Conservation (phyloP, 2,329 filamentous ascomycete species). For the Fusarium tricinctum region DNA sequence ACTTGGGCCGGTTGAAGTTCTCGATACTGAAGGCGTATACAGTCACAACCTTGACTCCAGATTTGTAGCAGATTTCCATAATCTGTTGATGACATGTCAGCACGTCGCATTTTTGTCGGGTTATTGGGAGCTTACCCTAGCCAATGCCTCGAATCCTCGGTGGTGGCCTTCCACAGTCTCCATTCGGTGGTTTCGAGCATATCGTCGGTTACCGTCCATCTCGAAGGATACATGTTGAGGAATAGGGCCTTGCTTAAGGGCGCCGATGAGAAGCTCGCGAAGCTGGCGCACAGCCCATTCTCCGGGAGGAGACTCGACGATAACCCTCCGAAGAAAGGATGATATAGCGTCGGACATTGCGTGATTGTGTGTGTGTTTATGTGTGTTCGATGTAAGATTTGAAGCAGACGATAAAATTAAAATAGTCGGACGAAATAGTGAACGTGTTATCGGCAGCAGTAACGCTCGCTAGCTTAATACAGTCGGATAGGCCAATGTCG, state of each 20-base stretch:
- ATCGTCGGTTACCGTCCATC: constrained; percentile 98
- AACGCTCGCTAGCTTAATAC: constrained; percentile 22
- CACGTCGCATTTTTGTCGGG: not conserved
- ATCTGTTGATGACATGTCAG: constrained; percentile 67
- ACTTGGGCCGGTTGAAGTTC: constrained; percentile 97
- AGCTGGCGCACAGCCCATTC: constrained; percentile 88
- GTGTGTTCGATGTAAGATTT: constrained; percentile 4
- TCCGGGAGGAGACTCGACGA: constrained; percentile 88
- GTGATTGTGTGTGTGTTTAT: constrained; percentile 5
- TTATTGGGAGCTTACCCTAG: constrained; percentile 75
- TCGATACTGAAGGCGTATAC: constrained; percentile 99
- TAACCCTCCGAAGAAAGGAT: constrained; percentile 72
- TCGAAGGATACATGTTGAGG: constrained; percentile 98
- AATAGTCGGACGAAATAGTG: constrained; percentile 29
- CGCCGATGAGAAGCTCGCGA: constrained; percentile 87
- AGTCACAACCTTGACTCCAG: constrained; percentile 94
- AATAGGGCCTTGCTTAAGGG: constrained; percentile 89
- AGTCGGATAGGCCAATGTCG: constrained; percentile 13
- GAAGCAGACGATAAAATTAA: constrained; percentile 21
- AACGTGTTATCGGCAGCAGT: constrained; percentile 36
- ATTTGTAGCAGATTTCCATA: constrained; percentile 98
- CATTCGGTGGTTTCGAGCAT: constrained; percentile 89
- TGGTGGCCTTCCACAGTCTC: constrained; percentile 98
- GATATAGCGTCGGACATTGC: constrained; percentile 68
- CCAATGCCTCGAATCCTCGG: constrained; percentile 93